These are phyloP conservation scores for Acephala macrosclerotiorum DNA, from an alignment of 2,329 filamentous ascomycete genomes.

Conservation along the genomic window DNA sequence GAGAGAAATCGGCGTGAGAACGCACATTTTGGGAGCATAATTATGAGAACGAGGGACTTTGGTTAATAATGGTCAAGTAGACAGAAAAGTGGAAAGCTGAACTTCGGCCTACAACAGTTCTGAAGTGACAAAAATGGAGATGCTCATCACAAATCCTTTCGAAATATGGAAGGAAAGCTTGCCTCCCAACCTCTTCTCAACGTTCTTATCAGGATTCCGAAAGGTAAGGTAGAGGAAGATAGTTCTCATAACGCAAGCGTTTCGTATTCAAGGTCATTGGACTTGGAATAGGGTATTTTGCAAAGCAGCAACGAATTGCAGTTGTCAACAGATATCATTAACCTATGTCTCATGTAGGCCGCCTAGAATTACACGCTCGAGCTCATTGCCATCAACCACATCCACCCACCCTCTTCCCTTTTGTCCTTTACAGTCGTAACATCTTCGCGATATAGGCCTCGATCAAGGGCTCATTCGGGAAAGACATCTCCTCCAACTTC, in stretches of 20 bases:
- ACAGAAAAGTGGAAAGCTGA: too few species aligned
- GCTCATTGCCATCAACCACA: slow-evolving; percentile 10
- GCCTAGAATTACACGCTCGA: slow-evolving; percentile 32
- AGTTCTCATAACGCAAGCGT: too few species aligned
- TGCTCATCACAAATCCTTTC: too few species aligned
- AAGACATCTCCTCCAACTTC: slow-evolving; percentile 92
- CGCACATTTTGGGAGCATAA: neutral
- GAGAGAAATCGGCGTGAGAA: neutral
- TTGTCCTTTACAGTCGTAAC: slow-evolving; percentile 69
- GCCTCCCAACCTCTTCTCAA: too few species aligned
- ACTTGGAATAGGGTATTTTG: neutral
- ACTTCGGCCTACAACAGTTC: too few species aligned
- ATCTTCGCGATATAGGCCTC: slow-evolving; percentile 89
- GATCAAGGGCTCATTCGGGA: slow-evolving; percentile 90
- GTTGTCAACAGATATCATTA: slow-evolving; percentile 31
- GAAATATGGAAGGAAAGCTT: too few species aligned
- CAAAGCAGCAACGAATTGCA: slow-evolving; percentile 15
- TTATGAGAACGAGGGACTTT: too few species aligned
- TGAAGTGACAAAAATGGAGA: too few species aligned
- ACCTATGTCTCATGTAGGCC: slow-evolving; percentile 30
- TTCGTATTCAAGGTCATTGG: too few species aligned
- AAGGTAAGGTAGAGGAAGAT: too few species aligned
- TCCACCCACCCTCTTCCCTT: neutral
- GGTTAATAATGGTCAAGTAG: too few species aligned
- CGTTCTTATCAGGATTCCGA: too few species aligned